These are phyloP conservation scores for Solanum sejunctum DNA, from an alignment of 257 asterid species.

Conservation along the genomic window DNA sequence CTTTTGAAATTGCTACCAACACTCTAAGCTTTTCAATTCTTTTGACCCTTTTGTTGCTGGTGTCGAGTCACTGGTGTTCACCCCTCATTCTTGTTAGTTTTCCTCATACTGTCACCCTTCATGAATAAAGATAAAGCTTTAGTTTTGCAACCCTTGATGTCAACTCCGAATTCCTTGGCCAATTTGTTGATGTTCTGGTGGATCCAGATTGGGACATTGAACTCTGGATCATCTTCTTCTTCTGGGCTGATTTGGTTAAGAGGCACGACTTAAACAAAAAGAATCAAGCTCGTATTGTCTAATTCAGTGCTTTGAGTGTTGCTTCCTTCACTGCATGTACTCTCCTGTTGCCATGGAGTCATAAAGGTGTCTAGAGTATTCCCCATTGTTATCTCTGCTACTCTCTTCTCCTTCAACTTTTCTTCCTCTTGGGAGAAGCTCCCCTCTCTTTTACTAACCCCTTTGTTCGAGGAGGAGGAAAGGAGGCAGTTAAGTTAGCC, in stretches of 20 bases:
- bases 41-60: neutral
- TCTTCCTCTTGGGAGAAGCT: neutral
- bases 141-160: neutral
- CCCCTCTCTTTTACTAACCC: neutral
- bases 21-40: neutral
- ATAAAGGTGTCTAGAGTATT: neutral
- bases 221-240: neutral
- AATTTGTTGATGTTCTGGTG: neutral
- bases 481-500: too few species aligned
- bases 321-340: neutral
- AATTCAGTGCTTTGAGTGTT: neutral
- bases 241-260: neutral
- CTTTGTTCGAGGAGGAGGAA: too few species aligned
- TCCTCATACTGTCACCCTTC: neutral
- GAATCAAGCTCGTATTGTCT: neutral
- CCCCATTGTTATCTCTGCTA: neutral
- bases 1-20: neutral
- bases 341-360: neutral
- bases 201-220: neutral
- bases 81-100: neutral
- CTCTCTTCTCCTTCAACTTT: neutral
- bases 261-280: neutral
- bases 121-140: neutral
- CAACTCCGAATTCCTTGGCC: neutral
- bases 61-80: neutral